These are phyloP conservation scores for Malania oleifera DNA, from an alignment of 164 flowering plant genomes.

Conservation along the genomic window DNA sequence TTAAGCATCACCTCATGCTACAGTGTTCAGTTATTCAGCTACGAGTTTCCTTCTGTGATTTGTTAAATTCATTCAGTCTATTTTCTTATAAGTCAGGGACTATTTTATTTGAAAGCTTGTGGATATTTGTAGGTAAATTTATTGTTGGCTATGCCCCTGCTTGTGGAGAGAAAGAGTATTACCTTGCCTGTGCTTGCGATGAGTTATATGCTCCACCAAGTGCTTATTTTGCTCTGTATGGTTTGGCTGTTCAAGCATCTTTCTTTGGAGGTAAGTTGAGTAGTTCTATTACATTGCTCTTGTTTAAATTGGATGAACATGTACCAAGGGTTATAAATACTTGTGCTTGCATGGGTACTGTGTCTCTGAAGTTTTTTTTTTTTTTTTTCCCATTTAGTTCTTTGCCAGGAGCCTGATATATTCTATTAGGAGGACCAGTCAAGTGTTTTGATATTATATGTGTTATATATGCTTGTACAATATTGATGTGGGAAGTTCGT, in stretches of 20 bases:
- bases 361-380: no score
- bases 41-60: background rate
- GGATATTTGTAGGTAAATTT: conserved; percentile 58
- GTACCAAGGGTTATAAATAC: no score
- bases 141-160: conserved; percentile 59
- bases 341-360: no score
- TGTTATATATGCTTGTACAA: no score
- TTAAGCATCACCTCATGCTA: background rate
- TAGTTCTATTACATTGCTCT: background rate
- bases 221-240: conserved; percentile 79
- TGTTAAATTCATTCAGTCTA: background rate
- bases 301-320: background rate
- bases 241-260: conserved; percentile 79
- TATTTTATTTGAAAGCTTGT: background rate
- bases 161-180: conserved; percentile 88
- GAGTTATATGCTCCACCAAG: conserved; percentile 92
- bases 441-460: no score
- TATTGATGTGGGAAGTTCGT: background rate
- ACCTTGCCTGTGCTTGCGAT: conserved; percentile 83
- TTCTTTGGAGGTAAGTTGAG: conserved; percentile 75
- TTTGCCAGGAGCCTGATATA: no score
- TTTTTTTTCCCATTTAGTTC: no score
- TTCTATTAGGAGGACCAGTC: no score
- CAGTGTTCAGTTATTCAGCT: background rate
- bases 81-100: background rate